Evolutionary conservation across 352 stramenopile species (phyloP), one percentile per base, ranked within the genome.

Genomic region (Phytopythium delawarense): DNA sequence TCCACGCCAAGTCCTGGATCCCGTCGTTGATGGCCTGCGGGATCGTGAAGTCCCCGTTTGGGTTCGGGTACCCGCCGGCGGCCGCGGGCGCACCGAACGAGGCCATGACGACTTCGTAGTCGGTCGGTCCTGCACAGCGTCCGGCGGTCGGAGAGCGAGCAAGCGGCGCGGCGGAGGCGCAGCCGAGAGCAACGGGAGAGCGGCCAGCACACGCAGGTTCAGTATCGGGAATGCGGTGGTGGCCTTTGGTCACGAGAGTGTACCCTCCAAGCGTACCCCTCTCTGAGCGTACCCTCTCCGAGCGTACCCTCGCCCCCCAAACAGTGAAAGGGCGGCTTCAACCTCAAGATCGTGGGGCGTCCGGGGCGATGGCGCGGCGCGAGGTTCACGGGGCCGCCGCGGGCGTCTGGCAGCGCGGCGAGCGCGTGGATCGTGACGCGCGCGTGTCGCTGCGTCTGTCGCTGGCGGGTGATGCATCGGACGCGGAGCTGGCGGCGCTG

Each of bases 1-100:
- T 90, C 84, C 84, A 94, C 25, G 82, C 65, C 37, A 94, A 59
- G 70, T 91, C 81, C 67, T 89, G 75, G 53, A 94, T 81, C 57
- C 84, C 82, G 59, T 94, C 84, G 57, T 72, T 78, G 54, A 91
- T 78, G 42, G 62, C 63, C 55, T 77, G 79, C 21, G 70, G 73
- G 45, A 94, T 77, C 39, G 78, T 83, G 65, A 91, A 94, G 70
- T 94, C 84, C 59, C 72, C 77, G 70, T 92, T 89, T n/a, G 81
- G 80, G 70, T 92, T 92, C 21, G 82, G 45, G 64, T 89, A 90
- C 40, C 69, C 76, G 48, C 70, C 77, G 9, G 67, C 63, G 59
- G 74, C 70, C 45, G 72, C 75, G 20, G 79, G 62, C 46, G 79
- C 74, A 39, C 76, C 79, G 64, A 88, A 88, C 30, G 77, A 72